Base-by-base conservation (phyloP, 1,284 basidiomycete species). In the Coniophora puteana region DNA sequence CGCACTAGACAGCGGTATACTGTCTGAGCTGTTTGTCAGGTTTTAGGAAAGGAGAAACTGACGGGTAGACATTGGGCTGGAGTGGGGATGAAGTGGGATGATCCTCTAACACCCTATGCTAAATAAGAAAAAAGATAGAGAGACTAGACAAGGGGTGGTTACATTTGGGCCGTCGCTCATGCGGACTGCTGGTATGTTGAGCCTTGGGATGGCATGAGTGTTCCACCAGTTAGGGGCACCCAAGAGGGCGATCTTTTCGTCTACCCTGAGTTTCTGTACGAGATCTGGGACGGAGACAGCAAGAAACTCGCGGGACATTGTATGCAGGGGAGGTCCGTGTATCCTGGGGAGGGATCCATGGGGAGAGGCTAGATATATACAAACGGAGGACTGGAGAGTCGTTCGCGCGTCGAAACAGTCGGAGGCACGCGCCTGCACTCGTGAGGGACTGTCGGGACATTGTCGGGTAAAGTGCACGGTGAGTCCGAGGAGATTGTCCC, bases 1-100 rank as follows among this genome's bases (percentile, higher is more conserved):
- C 80, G 52, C 79, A 83, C 80, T 83, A 20, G 20, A 25, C 43
- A 13, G 18, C 10, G 32, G 22, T 22, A 18, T 24, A 36, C 30
- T 23, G 12, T 20, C 24, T 23, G 38, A n/a, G n/a, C n/a, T n/a
- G n/a, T n/a, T n/a, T n/a, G n/a, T n/a, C n/a, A n/a, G n/a, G n/a
- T 25, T 23, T 25, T 33, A 32, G 34, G 30, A 21, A 36, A 26
- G 38, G 31, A 35, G 8, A 12, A 45, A 51, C 67, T 41, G 51
- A 78, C 76, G 25, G 81, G 80, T 28, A 83, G 61, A 53, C 78
- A 83, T 57, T 82, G 78, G 0, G 78, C 75, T 8, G 78, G 78
- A 4, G 73, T 76, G 30, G 75, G 66, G 4, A 78, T 68, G 51
- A 83, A 80, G 51, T 81, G 78, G 14, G 78, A 82, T 5, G 79